A percentile compares a stretch with the other conserved stretches of the same genome.
Evolutionary conservation across 192 early-diverging fungal genomes (phyloP).

Genomic region (Rhizoclosmatium sp.): DNA sequence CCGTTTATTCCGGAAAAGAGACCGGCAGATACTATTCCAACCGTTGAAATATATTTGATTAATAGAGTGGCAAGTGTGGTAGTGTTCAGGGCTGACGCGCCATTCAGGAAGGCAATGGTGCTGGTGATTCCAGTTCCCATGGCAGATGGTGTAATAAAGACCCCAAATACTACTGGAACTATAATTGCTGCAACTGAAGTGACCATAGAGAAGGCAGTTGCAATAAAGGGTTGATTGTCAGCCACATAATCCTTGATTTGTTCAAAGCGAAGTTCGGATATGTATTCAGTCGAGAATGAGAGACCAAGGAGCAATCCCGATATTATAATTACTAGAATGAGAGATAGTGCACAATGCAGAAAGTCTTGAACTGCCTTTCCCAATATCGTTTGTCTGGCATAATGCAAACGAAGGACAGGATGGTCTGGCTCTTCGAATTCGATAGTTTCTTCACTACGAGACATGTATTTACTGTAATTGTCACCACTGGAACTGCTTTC

Average conservation of each 20-base stretch:
- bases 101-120: constrained; percentile 47
- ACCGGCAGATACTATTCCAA: constrained; percentile 30
- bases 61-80: constrained; percentile 4
- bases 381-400: constrained; percentile 20
- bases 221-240: not conserved
- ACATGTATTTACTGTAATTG: not conserved
- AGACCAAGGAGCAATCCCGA: constrained; percentile 25
- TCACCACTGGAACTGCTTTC: not conserved
- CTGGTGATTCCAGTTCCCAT: constrained; percentile 40
- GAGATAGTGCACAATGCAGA: constrained; percentile 34
- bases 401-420: constrained; percentile 35
- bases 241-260: constrained; percentile 19
- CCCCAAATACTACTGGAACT: not conserved
- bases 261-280: constrained; percentile 36
- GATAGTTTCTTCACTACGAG: constrained; percentile 31
- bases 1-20: constrained; percentile 47
- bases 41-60: constrained; percentile 26
- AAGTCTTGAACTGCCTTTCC: constrained; percentile 27
- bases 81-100: constrained; percentile 25
- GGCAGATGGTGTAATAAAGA: not conserved
- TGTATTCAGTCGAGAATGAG: constrained; percentile 36
- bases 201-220: constrained; percentile 32
- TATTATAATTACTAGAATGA: constrained; percentile 28
- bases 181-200: constrained; percentile 27
- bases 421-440: constrained; percentile 51